Evolutionary conservation across 192 early-diverging fungal species (phyloP).

Genomic region (Nowakowskiella sp.): DNA sequence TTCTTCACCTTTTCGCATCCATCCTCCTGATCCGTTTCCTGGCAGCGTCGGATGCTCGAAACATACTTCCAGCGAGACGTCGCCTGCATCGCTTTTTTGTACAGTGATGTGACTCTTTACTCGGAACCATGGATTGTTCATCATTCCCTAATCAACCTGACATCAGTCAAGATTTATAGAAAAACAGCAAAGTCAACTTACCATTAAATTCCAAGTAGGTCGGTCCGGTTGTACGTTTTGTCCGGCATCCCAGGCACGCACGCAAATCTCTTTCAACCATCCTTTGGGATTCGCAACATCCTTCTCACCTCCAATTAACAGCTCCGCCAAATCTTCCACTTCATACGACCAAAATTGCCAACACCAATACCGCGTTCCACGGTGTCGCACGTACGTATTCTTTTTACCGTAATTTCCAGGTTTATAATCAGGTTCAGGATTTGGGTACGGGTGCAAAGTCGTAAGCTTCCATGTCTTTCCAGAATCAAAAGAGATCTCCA

Average conservation of each 20-base stretch:
- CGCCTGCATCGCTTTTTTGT: no score
- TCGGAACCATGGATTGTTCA: constrained; percentile 47
- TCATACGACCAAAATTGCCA: constrained; percentile 54
- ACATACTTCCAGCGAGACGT: constrained; percentile 1
- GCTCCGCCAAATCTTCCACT: constrained; percentile 24
- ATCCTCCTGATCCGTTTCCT: constrained; percentile 48
- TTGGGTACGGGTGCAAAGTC: constrained; percentile 29
- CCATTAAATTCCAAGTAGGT: constrained; percentile 61
- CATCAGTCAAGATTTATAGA: no score
- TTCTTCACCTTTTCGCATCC: constrained; percentile 16
- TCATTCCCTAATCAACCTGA: no score
- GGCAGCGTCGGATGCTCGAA: constrained; percentile 48
- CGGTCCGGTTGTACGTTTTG: constrained; percentile 54
- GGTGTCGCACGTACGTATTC: no score
- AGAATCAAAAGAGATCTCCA: constrained; percentile 69
- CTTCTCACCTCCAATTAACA: no score
- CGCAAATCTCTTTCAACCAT: constrained; percentile 41
- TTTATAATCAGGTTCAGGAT: constrained; percentile 9
- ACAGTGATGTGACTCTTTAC: no score
- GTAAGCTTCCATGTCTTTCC: constrained; percentile 66
- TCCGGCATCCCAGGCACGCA: constrained; percentile 56
- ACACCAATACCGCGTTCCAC: constrained; percentile 44
- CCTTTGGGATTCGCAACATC: no score
- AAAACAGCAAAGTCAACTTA: not conserved
- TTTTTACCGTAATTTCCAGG: constrained; percentile 11